A percentile compares a stretch with the other conserved stretches of the same genome.
Conservation (phyloP, 2,329 filamentous ascomycete species). For the Lachnellula subtilissima region DNA sequence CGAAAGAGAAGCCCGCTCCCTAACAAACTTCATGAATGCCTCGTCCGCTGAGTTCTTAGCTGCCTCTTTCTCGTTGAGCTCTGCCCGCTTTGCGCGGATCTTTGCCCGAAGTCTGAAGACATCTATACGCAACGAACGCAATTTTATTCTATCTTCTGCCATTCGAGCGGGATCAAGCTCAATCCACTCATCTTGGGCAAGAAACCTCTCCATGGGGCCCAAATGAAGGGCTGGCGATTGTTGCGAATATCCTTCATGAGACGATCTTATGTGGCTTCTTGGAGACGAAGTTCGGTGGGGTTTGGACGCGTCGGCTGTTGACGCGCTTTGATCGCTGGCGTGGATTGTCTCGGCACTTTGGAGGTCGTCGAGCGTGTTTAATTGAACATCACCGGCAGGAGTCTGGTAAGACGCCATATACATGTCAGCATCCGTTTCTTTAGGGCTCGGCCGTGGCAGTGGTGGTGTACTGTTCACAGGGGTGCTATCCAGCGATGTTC, state of each 20-base stretch:
- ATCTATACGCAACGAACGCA: conserved; percentile 1
- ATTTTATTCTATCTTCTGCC: conserved; percentile 1
- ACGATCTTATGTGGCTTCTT: neutral
- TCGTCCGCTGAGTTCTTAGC: conserved; percentile 9
- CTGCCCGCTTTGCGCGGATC: conserved; percentile 3
- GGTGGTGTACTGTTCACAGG: neutral
- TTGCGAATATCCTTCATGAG: neutral
- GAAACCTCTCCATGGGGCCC: conserved; percentile 5
- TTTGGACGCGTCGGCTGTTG: neutral
- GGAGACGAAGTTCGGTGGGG: neutral
- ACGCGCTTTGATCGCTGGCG: neutral
- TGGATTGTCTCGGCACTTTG: neutral
- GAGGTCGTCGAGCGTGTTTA: neutral
- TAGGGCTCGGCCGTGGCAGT: neutral
- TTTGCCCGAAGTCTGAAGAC: conserved; percentile 2
- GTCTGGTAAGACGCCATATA: neutral
- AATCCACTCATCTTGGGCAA: too few species aligned
- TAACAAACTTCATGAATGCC: conserved; percentile 13
- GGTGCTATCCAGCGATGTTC: neutral
- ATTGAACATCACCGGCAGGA: neutral
- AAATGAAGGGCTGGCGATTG: neutral
- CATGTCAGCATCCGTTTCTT: neutral
- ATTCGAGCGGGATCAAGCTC: neutral
- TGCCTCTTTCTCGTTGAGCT: conserved; percentile 5
- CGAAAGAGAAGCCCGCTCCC: neutral